phyloP scores from a whole-genome alignment of 176 grass and related monocot species.

The Carex cristatella region DNA sequence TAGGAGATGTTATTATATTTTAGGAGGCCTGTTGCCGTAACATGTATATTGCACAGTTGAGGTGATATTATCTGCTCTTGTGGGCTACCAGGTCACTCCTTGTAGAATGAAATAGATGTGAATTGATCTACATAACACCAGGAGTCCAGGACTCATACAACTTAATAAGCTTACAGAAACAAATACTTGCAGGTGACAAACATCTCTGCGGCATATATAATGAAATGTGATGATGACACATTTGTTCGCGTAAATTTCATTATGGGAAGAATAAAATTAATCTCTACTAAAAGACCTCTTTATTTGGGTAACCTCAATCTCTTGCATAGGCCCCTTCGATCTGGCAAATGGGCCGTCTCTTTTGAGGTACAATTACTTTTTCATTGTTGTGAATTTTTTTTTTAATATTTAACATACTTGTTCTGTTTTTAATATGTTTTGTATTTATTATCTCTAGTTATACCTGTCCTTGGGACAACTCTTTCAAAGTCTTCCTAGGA shows the following conservation, averaged over 20 bases:
- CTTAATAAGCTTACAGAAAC: not conserved
- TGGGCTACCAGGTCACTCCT: not conserved
- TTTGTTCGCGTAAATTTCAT: slow-evolving; percentile 86
- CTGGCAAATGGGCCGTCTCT: slow-evolving; percentile 90
- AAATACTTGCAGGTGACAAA: slow-evolving; percentile 62
- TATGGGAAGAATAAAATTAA: slow-evolving; percentile 60
- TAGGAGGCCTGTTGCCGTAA: not conserved
- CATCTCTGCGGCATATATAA: slow-evolving; percentile 62
- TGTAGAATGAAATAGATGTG: not conserved
- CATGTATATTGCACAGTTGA: not conserved
- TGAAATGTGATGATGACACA: slow-evolving; percentile 96
- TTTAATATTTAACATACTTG: not conserved
- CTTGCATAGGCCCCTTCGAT: slow-evolving; percentile 84
- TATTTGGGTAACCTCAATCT: slow-evolving; percentile 97
- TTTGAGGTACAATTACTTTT: slow-evolving; percentile 46
- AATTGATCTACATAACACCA: not conserved
- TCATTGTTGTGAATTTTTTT: not conserved
- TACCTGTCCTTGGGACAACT: not conserved
- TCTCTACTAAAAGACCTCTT: slow-evolving; percentile 39
- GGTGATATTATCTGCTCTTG: not conserved
- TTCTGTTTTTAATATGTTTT: not conserved
- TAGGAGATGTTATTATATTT: not conserved
- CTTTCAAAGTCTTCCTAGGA: not conserved
- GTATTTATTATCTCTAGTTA: not conserved
- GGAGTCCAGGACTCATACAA: not conserved